Percentiles rank a stretch among this genome's conserved stretches.
Conservation (phyloP, 2,329 filamentous ascomycete species). For the Pseudogymnoascus sp. region DNA sequence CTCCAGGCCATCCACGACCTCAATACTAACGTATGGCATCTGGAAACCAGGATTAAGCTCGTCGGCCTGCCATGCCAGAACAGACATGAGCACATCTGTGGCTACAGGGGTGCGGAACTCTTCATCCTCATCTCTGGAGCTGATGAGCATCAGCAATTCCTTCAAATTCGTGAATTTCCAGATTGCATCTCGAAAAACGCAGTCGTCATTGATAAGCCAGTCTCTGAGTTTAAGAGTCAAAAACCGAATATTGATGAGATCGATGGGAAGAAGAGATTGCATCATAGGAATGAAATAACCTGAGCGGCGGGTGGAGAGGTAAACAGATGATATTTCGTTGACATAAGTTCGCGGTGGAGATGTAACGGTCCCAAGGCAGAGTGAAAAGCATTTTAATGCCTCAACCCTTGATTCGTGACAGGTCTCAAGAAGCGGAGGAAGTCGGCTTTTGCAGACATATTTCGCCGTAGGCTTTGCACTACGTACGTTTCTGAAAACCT, state of each 20-base stretch:
- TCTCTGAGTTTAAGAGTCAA: slow-evolving; percentile 1
- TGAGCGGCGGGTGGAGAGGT: slow-evolving; percentile 1
- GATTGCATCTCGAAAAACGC: background rate
- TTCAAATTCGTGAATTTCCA: background rate
- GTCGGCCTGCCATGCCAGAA: background rate
- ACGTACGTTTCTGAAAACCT: slow-evolving; percentile 27
- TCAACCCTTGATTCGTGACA: background rate
- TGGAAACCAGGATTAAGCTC: background rate
- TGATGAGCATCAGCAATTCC: background rate
- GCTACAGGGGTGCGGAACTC: background rate
- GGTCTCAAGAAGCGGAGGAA: background rate
- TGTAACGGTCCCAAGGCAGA: background rate
- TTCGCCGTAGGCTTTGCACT: slow-evolving; percentile 14
- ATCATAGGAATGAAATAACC: background rate
- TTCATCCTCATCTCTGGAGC: background rate
- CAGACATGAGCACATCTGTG: background rate
- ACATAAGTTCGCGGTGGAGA: background rate
- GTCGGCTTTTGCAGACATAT: slow-evolving; percentile 11
- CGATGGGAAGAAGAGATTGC: background rate
- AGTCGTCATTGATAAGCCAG: slow-evolving; percentile 1
- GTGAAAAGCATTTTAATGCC: background rate
- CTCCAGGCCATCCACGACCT: background rate
- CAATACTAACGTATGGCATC: background rate
- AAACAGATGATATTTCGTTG: background rate
- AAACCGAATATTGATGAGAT: background rate